Base-by-base conservation (phyloP, 1,284 basidiomycete genomes). In the Athelia sp. region DNA sequence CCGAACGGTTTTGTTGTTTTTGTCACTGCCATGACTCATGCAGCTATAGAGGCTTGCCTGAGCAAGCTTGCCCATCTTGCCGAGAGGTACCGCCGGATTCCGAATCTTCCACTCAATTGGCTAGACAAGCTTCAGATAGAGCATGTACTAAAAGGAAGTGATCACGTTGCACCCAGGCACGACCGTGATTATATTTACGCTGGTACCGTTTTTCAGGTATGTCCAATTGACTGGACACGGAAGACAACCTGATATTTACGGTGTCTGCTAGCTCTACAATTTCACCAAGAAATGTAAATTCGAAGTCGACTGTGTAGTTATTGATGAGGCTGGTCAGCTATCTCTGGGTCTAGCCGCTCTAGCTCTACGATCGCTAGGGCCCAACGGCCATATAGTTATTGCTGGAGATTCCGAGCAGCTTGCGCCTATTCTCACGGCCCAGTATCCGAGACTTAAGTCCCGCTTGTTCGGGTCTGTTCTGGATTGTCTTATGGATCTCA, bases 361-460 rank as follows among this genome's bases (percentile, higher is more conserved):
- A 8, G 74, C 75, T 1, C 57, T 76, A 35, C 67, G 73, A 15
- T 66, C 66, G n/a, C 61, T 78, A 3, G 56, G 58, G 24, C 53
- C 60, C 2, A 52, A 54, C 4, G 71, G 73, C 10, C 66, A 69
- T 22, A 66, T 78, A 13, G 64, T 78, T 10, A 62, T 76, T 43
- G 73, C 75, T 18, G 75, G 75, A n/a, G 75, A 78, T 55, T 73
- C 71, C 1, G 72, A 76, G 49, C 75, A 76, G 52, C 58, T 78
- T 4, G 74, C 74, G 4, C 75, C 75, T 8, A 78, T 78, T 45
- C 56, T 76, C 34, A 68, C 64, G 45, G 71, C 68, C 4, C 62
- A 70, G 51, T 76, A 76, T 55, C 74, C 74, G 4, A 60, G 64
- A 15, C 55, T 69, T 23, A 68, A 65, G 49, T 62, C 62, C 6